Percentiles rank a stretch among this genome's conserved stretches.
phyloP scores from a whole-genome alignment of 495 filamentous ascomycete species.

The Talaromyces liani region DNA sequence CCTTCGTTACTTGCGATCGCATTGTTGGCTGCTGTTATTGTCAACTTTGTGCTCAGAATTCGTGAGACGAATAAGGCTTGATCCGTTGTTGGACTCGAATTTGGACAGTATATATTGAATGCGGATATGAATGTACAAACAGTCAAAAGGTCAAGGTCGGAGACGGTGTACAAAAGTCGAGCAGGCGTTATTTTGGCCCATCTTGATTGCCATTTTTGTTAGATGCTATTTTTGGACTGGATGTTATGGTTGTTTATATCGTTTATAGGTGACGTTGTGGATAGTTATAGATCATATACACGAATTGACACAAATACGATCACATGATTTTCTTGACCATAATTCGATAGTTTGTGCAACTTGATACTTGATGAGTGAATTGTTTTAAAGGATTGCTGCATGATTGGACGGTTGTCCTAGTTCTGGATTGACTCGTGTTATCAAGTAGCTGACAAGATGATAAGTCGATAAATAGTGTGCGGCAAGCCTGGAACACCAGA shows the following conservation, averaged over 20 bases:
- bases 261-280: neutral
- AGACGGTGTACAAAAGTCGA: neutral
- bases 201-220: neutral
- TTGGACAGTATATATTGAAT: neutral
- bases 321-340: neutral
- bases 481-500: neutral
- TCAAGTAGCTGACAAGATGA: neutral
- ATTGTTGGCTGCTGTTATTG: constrained; percentile 74
- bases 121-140: neutral
- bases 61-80: constrained; percentile 35
- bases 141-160: neutral
- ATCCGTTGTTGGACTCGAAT: neutral
- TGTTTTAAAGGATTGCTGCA: neutral
- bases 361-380: neutral
- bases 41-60: constrained; percentile 89
- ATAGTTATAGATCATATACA: neutral
- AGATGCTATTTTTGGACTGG: neutral
- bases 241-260: neutral
- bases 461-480: neutral
- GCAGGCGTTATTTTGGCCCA: neutral
- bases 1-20: constrained; percentile 83
- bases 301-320: neutral
- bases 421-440: neutral
- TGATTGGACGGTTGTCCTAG: neutral
- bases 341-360: neutral